A percentile compares a stretch with the other conserved stretches of the same genome.
phyloP scores from a whole-genome alignment of 441 rosid genomes.

The Euphorbia celastroides region DNA sequence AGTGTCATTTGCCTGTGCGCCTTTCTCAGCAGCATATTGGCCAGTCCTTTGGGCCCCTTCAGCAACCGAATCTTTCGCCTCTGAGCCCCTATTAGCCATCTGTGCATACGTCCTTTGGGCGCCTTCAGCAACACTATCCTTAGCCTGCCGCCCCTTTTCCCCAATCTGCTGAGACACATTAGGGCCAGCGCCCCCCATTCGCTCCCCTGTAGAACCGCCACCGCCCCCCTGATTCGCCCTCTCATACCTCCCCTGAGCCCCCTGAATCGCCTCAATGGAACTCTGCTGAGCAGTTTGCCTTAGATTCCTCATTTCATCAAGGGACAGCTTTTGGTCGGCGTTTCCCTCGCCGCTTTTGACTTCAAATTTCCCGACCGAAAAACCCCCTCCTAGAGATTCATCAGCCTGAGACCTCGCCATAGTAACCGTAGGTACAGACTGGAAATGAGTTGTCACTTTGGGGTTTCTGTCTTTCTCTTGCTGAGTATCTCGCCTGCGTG shows the following conservation, averaged over 20 bases:
- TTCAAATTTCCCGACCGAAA: slow-evolving; percentile 20
- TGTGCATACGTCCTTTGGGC: neutral
- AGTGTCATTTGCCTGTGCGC: slow-evolving; percentile 34
- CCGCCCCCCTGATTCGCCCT: neutral
- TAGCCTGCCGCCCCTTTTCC: neutral
- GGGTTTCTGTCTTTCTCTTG: slow-evolving; percentile 57
- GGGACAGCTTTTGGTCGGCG: slow-evolving; percentile 27
- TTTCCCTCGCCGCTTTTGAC: neutral
- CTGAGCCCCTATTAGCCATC: neutral
- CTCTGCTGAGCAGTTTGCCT: slow-evolving; percentile 54
- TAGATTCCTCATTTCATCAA: slow-evolving; percentile 47
- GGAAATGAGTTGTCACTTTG: slow-evolving; percentile 59
- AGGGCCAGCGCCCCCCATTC: neutral
- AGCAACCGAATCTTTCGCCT: neutral
- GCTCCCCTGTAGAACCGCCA: neutral
- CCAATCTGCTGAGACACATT: neutral
- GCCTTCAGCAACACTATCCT: neutral
- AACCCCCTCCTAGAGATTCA: neutral
- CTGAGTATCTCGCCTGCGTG: slow-evolving; percentile 33
- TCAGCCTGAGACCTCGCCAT: no score
- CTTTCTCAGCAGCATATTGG: neutral
- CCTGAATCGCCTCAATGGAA: slow-evolving; percentile 36
- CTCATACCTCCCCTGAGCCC: neutral
- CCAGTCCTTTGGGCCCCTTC: neutral
- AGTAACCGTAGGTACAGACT: slow-evolving; percentile 31